phyloP scores from a whole-genome alignment of 139 green algal genomes.

The Chlamydomonas schloesseri region DNA sequence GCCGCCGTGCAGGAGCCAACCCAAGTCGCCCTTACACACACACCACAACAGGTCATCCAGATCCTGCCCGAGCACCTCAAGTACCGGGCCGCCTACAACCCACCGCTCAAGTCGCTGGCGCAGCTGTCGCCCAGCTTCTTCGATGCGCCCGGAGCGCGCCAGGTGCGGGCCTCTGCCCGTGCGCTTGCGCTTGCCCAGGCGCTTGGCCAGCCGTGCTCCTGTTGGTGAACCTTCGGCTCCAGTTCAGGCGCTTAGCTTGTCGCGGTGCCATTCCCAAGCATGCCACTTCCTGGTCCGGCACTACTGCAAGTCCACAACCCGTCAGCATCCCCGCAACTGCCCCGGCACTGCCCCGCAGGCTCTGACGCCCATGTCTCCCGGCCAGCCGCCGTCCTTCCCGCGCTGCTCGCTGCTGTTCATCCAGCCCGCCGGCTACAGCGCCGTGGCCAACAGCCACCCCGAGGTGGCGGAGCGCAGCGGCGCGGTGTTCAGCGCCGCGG shows the following conservation, averaged over 20 bases:
- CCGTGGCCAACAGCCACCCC: background rate
- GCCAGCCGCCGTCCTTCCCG: slow-evolving; percentile 8
- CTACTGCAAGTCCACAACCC: too few relatives aligned
- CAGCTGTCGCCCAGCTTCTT: slow-evolving; percentile 29
- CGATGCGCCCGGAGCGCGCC: slow-evolving; percentile 10
- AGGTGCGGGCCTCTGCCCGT: too few relatives aligned
- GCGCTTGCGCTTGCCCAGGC: too few relatives aligned
- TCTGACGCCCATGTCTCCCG: background rate
- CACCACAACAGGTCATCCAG: slow-evolving; percentile 5
- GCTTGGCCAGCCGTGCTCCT: too few relatives aligned
- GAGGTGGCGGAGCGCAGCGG: slow-evolving; percentile 40
- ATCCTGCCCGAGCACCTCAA: slow-evolving; percentile 29
- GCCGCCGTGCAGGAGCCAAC: too few relatives aligned
- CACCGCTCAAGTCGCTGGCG: slow-evolving; percentile 5
- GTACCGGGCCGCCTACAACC: slow-evolving; percentile 19
- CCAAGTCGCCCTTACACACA: too few relatives aligned
- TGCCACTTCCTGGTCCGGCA: too few relatives aligned
- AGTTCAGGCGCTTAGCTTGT: too few relatives aligned
- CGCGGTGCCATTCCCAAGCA: too few relatives aligned
- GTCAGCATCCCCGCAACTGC: background rate
- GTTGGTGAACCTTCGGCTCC: too few relatives aligned
- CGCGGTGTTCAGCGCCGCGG: slow-evolving; percentile 43
- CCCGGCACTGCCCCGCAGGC: background rate
- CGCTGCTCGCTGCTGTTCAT: slow-evolving; percentile 30
- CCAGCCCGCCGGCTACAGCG: slow-evolving; percentile 4